phyloP scores from a whole-genome alignment of 495 filamentous ascomycete species.

The Aspergillus homomorphus region DNA sequence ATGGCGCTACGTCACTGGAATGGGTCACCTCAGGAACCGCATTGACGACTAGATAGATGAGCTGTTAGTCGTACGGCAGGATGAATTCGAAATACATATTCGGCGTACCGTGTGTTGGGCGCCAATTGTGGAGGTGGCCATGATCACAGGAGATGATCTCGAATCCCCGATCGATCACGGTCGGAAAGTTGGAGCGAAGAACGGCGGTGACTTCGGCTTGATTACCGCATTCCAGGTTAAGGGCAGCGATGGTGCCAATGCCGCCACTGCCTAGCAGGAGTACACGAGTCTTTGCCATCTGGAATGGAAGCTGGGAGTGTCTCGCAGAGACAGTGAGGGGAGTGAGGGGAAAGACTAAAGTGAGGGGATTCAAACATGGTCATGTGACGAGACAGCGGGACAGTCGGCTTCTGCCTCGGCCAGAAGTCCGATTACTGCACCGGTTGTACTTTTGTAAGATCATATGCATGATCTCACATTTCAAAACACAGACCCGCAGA shows the following conservation, averaged over 20 bases:
- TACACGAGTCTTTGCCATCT: constrained; percentile 28
- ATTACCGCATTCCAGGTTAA: constrained; percentile 41
- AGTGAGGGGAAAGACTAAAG: not conserved
- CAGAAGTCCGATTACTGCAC: no score
- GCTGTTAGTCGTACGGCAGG: not conserved
- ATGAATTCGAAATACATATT: not conserved
- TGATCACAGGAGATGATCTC: constrained; percentile 44
- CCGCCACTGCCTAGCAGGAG: constrained; percentile 50
- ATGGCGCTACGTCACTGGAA: constrained; percentile 16
- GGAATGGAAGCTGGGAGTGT: no score
- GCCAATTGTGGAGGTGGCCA: constrained; percentile 24
- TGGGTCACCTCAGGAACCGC: constrained; percentile 35
- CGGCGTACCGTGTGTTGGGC: constrained; percentile 20
- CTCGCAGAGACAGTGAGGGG: no score
- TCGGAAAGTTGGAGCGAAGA: constrained; percentile 55
- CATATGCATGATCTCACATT: no score
- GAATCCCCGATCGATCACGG: constrained; percentile 46
- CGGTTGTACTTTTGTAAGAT: no score
- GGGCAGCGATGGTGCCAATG: constrained; percentile 50
- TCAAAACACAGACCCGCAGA: constrained; percentile 4
- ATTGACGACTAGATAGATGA: not conserved
- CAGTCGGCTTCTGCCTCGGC: no score
- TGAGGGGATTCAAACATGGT: no score
- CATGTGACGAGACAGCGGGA: no score
- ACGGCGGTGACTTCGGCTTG: constrained; percentile 44